Evolutionary conservation across 345 rosid genomes (phyloP).

Genomic region (Physaria fendleri): DNA sequence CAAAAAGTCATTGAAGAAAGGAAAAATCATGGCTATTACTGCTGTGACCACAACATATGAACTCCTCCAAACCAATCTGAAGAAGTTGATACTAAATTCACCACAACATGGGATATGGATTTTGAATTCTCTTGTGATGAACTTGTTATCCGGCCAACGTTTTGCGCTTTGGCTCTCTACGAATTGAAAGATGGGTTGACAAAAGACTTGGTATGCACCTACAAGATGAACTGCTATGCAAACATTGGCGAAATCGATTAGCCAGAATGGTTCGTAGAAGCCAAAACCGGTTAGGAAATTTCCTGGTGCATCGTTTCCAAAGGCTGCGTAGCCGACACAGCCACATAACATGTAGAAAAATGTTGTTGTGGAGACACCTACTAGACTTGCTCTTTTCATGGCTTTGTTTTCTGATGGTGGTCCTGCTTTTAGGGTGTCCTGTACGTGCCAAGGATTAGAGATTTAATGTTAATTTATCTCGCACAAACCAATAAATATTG

Average conservation of each 20-base stretch:
- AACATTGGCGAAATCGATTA: conserved; percentile 74
- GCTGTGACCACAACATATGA: conserved; percentile 56
- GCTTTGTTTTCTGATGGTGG: conserved; percentile 60
- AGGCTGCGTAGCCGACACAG: conserved; percentile 76
- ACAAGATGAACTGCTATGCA: conserved; percentile 75
- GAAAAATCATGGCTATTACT: conserved; percentile 71
- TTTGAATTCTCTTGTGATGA: conserved; percentile 46
- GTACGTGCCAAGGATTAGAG: conserved; percentile 7
- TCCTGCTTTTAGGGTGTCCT: conserved; percentile 57
- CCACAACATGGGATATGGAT: conserved; percentile 44
- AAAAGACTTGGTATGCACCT: conserved; percentile 84
- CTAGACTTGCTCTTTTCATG: conserved; percentile 53
- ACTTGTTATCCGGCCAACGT: conserved; percentile 59
- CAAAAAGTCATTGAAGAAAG: conserved; percentile 82
- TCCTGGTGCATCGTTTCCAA: conserved; percentile 78
- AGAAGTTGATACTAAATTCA: conserved; percentile 39
- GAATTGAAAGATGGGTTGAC: conserved; percentile 63
- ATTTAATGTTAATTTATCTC: too few species aligned
- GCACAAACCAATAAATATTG: too few species aligned
- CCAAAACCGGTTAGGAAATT: conserved; percentile 87
- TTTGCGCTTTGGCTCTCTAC: conserved; percentile 44
- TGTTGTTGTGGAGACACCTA: conserved; percentile 60
- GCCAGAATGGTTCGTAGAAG: conserved; percentile 84
- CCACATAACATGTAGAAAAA: conserved; percentile 70
- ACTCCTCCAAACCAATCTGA: conserved; percentile 71